phyloP scores from a whole-genome alignment of 371 early-diverging fungal genomes.

The Mortierella sp. region DNA sequence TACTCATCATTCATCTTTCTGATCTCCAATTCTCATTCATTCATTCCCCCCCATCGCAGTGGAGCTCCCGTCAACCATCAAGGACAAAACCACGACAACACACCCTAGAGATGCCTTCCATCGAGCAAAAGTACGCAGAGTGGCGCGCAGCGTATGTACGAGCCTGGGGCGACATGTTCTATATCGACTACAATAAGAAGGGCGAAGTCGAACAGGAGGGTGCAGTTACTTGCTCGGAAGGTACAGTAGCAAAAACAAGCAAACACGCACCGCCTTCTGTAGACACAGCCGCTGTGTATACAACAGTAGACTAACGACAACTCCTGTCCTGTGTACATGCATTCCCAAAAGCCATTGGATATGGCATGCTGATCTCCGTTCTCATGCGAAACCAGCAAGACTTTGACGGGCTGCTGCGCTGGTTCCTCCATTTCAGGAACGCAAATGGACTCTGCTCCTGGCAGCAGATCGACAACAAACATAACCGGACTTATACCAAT shows the following conservation, averaged over 20 bases:
- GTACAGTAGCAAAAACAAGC: constrained; percentile 14
- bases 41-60: no score
- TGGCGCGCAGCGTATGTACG: constrained; percentile 47
- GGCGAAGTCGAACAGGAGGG: constrained; percentile 51
- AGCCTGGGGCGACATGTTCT: constrained; percentile 42
- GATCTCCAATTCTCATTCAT: no score
- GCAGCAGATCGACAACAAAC: constrained; percentile 64
- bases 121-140: constrained; percentile 36
- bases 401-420: constrained; percentile 69
- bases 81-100: no score
- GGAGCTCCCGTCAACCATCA: no score
- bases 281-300: no score
- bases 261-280: neutral
- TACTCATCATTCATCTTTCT: no score
- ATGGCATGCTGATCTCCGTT: constrained; percentile 72
- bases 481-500: constrained; percentile 65
- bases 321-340: neutral
- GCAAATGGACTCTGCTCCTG: constrained; percentile 70
- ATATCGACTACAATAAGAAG: constrained; percentile 53
- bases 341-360: constrained; percentile 54
- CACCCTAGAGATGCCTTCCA: constrained; percentile 41
- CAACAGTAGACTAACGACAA: no score
- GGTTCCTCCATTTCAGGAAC: constrained; percentile 65
- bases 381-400: constrained; percentile 67
- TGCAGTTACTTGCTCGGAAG: constrained; percentile 53